Conservation (phyloP, 768 basidiomycete species). For the Butyriboletus loyo region DNA sequence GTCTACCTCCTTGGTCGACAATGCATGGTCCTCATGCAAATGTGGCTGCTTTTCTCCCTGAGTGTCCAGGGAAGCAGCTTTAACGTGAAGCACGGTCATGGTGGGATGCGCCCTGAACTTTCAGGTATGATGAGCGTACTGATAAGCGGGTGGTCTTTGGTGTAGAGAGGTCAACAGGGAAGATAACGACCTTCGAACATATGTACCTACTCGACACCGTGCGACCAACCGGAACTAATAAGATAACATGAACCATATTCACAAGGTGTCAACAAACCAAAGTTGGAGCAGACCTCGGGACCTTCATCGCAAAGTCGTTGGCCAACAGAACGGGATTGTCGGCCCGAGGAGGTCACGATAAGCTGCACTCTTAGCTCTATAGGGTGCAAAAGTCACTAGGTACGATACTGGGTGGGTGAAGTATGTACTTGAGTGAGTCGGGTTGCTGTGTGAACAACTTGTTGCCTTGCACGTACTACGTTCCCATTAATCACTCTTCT, state of each 20-base stretch:
- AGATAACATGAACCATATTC: constrained; percentile 6
- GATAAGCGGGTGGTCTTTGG: neutral
- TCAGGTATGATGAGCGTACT: neutral
- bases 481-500: constrained; percentile 27
- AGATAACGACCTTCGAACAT: neutral
- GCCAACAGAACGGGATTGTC: neutral
- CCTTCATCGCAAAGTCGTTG: neutral
- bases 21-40: constrained; percentile 10
- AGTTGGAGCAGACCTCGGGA: neutral
- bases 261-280: neutral
- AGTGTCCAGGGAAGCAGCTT: constrained; percentile 8
- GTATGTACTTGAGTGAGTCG: neutral
- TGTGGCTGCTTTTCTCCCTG: constrained; percentile 8
- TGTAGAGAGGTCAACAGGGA: neutral
- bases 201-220: neutral
- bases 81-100: constrained; percentile 1
- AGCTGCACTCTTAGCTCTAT: neutral
- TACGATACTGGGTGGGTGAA: neutral
- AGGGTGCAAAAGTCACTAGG: neutral
- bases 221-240: constrained; percentile 5
- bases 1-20: constrained; percentile 51
- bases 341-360: neutral
- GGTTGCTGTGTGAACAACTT: neutral
- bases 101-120: neutral
- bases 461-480: neutral